Conservation (phyloP, 805 yeast species). For the Deakozyma indianensis region DNA sequence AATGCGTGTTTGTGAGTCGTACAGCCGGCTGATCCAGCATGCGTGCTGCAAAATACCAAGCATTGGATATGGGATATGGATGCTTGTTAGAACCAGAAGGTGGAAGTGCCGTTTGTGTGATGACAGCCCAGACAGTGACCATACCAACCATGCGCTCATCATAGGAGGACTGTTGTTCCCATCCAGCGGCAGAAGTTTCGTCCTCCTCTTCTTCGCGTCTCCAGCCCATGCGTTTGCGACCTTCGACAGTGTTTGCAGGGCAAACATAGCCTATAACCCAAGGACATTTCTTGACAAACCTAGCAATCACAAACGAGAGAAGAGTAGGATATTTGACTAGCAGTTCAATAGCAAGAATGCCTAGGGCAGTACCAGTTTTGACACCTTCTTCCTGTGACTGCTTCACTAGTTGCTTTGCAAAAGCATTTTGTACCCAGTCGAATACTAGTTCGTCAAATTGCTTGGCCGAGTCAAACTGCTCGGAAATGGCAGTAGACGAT, state of each 20-base stretch:
- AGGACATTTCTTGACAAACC: constrained; percentile 88
- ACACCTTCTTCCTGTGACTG: constrained; percentile 90
- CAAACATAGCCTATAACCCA: constrained; percentile 71
- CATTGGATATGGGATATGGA: constrained; percentile 41
- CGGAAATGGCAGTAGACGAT: constrained; percentile 30
- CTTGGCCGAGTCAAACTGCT: constrained; percentile 34
- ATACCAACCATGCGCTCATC: constrained; percentile 84
- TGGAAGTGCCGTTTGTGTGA: constrained; percentile 37
- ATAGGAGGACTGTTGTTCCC: constrained; percentile 48
- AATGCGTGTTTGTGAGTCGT: constrained; percentile 54
- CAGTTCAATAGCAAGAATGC: constrained; percentile 43
- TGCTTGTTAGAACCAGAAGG: constrained; percentile 18
- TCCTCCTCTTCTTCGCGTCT: constrained; percentile 33
- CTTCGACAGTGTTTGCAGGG: constrained; percentile 64
- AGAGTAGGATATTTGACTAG: constrained; percentile 38
- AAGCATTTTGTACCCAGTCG: constrained; percentile 64
- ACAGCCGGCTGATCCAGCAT: constrained; percentile 40
- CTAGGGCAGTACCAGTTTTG: constrained; percentile 67
- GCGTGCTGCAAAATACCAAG: constrained; percentile 68
- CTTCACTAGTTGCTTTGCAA: constrained; percentile 71
- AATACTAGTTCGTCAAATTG: constrained; percentile 35
- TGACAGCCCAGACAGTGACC: constrained; percentile 60
- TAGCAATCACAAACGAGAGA: constrained; percentile 47
- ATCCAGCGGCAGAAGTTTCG: constrained; percentile 31
- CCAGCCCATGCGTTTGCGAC: constrained; percentile 82